phyloP scores from a whole-genome alignment of 768 basidiomycete genomes.

The Mycena vulgaris region DNA sequence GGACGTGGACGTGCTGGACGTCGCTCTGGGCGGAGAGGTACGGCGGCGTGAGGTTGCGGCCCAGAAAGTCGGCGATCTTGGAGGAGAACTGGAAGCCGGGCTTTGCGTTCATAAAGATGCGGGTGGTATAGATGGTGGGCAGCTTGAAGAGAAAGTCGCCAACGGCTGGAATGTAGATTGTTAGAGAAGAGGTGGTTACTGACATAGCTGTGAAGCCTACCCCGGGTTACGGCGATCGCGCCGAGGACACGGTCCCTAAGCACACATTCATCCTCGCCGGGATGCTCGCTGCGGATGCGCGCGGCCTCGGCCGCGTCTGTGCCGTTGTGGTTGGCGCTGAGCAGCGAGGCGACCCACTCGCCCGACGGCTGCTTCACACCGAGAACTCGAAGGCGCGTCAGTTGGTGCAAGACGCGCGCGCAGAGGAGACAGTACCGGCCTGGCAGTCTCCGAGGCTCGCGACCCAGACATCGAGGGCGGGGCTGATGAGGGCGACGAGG shows the following conservation, averaged over 20 bases:
- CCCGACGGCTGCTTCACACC: slow-evolving; percentile 52
- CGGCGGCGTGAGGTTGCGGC: slow-evolving; percentile 66
- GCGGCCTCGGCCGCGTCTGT: slow-evolving; percentile 56
- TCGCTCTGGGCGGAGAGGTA: slow-evolving; percentile 65
- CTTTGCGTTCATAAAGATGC: slow-evolving; percentile 60
- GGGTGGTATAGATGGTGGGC: slow-evolving; percentile 61
- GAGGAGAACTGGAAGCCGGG: slow-evolving; percentile 54
- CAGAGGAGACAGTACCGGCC: slow-evolving; percentile 56
- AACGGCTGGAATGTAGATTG: slow-evolving; percentile 54
- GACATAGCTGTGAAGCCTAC: slow-evolving; percentile 45
- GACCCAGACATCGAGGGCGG: slow-evolving; percentile 65
- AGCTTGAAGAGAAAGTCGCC: slow-evolving; percentile 72
- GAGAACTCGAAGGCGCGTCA: slow-evolving; percentile 52
- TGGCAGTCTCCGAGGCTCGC: slow-evolving; percentile 72
- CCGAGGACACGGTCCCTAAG: slow-evolving; percentile 65
- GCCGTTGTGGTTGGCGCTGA: slow-evolving; percentile 70
- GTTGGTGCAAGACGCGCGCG: neutral
- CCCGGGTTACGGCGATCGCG: slow-evolving; percentile 70
- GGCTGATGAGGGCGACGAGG: slow-evolving; percentile 63
- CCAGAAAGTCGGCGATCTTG: slow-evolving; percentile 58
- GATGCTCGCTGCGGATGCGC: slow-evolving; percentile 62
- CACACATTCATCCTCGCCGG: slow-evolving; percentile 61
- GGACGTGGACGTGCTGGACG: slow-evolving; percentile 56
- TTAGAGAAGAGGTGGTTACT: neutral
- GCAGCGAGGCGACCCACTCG: slow-evolving; percentile 55